phyloP scores from a whole-genome alignment of 768 basidiomycete species.

The Russula brevipes region DNA sequence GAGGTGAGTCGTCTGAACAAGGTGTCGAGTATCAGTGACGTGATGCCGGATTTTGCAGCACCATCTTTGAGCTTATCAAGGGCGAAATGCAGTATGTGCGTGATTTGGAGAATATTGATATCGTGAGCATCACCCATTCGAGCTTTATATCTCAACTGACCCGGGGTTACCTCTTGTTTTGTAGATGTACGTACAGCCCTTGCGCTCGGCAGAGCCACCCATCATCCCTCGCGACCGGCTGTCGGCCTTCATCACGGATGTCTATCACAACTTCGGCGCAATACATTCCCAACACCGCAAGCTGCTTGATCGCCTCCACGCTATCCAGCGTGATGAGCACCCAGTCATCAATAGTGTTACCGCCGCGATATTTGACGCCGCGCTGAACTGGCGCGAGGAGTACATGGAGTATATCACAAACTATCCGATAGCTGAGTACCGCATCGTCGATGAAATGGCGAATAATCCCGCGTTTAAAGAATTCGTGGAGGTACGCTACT shows the following conservation, averaged over 20 bases:
- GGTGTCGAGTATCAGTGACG: background rate
- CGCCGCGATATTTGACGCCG: constrained; percentile 80
- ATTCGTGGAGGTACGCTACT: constrained; percentile 66
- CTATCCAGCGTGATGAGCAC: constrained; percentile 84
- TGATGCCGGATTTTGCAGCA: constrained; percentile 39
- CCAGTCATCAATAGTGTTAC: constrained; percentile 75
- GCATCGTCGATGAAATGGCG: constrained; percentile 83
- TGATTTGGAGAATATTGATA: constrained; percentile 81
- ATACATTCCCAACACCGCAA: constrained; percentile 68
- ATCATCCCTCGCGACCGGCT: constrained; percentile 69
- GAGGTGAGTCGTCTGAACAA: constrained; percentile 47
- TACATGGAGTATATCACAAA: constrained; percentile 94
- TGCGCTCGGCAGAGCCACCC: constrained; percentile 67
- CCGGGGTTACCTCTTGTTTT: constrained; percentile 7
- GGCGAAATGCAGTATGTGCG: constrained; percentile 94
- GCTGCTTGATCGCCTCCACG: constrained; percentile 75
- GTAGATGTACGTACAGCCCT: constrained; percentile 77
- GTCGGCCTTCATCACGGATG: constrained; percentile 74
- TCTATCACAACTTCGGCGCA: constrained; percentile 83
- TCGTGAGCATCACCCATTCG: constrained; percentile 39
- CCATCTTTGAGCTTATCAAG: constrained; percentile 93
- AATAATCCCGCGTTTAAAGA: constrained; percentile 74
- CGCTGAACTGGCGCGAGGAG: constrained; percentile 85
- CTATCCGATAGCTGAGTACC: constrained; percentile 85
- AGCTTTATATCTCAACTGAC: background rate